A percentile compares a stretch with the other conserved stretches of the same genome.
Conservation (phyloP, 768 basidiomycete genomes). For the Phaeotremella skinneri region DNA sequence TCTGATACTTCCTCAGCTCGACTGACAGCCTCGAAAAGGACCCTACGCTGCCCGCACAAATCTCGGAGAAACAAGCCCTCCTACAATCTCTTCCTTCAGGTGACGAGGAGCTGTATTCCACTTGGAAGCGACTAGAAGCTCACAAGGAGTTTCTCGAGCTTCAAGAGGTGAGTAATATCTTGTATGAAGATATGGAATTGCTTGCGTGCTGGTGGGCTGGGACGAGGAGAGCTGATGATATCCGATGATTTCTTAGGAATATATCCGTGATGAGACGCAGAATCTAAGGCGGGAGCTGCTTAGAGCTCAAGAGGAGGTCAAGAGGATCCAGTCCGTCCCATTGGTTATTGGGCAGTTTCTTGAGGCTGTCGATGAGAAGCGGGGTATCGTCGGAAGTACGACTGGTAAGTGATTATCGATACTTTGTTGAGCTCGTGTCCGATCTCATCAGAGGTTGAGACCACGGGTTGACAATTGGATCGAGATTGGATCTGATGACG, state of each 20-base stretch:
- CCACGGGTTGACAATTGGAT: not conserved
- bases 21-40: slow-evolving; percentile 56
- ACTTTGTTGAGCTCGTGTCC: not conserved
- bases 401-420: slow-evolving; percentile 55
- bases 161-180: slow-evolving; percentile 52
- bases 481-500: not conserved
- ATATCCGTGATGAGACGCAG: slow-evolving; percentile 97
- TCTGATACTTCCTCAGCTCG: not conserved
- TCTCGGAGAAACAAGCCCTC: slow-evolving; percentile 83
- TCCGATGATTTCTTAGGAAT: slow-evolving; percentile 71
- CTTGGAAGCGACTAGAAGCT: slow-evolving; percentile 92
- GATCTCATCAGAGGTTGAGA: not conserved
- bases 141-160: slow-evolving; percentile 85
- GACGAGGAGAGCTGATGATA: slow-evolving; percentile 6
- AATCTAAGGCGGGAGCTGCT: slow-evolving; percentile 97
- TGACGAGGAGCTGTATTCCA: slow-evolving; percentile 86
- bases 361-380: slow-evolving; percentile 95
- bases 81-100: slow-evolving; percentile 74
- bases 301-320: slow-evolving; percentile 98
- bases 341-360: slow-evolving; percentile 99
- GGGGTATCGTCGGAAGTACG: slow-evolving; percentile 94
- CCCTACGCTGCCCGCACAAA: slow-evolving; percentile 80
- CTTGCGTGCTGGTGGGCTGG: not conserved
- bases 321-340: slow-evolving; percentile 97
- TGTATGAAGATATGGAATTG: too few species aligned